Percentiles rank a stretch among this genome's conserved stretches.
Conservation (phyloP, 441 rosid genomes). For the Bocquillonia castaneifolia region DNA sequence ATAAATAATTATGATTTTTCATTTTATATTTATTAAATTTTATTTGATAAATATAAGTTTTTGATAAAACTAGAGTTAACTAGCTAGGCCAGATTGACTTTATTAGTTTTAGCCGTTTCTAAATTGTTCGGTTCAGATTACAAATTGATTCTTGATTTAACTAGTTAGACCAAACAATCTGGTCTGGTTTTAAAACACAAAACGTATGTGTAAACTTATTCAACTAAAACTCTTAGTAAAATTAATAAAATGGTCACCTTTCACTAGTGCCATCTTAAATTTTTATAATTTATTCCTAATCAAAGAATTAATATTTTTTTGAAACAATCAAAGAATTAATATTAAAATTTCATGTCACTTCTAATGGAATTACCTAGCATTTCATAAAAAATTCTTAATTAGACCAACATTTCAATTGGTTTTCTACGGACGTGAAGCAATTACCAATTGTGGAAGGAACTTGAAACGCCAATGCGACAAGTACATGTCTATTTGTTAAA, state of each 20-base stretch:
- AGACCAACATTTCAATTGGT: background rate
- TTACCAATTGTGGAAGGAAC: background rate
- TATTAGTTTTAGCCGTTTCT: too few relatives aligned
- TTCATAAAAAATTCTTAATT: background rate
- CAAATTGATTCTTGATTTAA: too few relatives aligned
- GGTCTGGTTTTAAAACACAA: too few relatives aligned
- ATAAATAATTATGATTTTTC: too few relatives aligned
- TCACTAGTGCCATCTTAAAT: background rate
- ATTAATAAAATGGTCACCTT: background rate
- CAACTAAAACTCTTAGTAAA: too few relatives aligned
- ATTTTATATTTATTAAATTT: too few relatives aligned
- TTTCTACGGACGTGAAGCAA: background rate
- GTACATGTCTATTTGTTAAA: background rate
- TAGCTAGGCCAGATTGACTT: too few relatives aligned
- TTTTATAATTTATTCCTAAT: constrained; percentile 1
- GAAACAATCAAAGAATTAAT: background rate
- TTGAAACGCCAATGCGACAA: background rate
- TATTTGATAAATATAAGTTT: too few relatives aligned
- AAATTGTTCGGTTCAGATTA: too few relatives aligned
- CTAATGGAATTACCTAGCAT: background rate
- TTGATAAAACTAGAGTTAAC: too few relatives aligned
- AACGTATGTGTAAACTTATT: too few relatives aligned
- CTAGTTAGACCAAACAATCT: too few relatives aligned
- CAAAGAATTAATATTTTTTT: background rate
- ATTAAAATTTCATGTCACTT: background rate